A percentile compares a stretch with the other conserved stretches of the same genome.
Conservation (phyloP, 805 yeast genomes). For the Lipomyces chichibuensis region DNA sequence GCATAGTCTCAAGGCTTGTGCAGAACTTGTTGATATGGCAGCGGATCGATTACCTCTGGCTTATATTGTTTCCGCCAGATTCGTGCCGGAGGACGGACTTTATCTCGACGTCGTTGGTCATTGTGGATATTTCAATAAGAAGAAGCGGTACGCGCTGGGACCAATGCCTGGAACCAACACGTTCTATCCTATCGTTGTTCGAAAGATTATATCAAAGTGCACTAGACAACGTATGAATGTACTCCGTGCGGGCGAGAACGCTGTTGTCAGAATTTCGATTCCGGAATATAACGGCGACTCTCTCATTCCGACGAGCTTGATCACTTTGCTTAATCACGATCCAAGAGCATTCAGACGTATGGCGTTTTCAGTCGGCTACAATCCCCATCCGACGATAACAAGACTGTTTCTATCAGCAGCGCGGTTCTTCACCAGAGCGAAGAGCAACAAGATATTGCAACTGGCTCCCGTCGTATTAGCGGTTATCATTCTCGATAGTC, state of each 20-base stretch:
- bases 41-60: conserved; percentile 1
- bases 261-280: conserved; percentile 7
- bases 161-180: conserved; percentile 9
- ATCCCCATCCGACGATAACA: background rate
- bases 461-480: background rate
- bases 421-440: background rate
- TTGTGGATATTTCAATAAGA: conserved; percentile 4
- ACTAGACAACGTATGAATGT: background rate
- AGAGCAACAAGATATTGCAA: background rate
- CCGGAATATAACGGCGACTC: background rate
- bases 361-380: background rate
- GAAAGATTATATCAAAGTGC: conserved; percentile 11
- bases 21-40: background rate
- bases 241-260: conserved; percentile 6
- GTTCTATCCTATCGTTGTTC: conserved; percentile 1
- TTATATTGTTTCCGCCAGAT: conserved; percentile 8
- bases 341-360: background rate
- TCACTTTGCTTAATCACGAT: background rate
- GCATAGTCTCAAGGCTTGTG: background rate
- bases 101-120: conserved; percentile 13
- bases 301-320: background rate
- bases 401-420: background rate
- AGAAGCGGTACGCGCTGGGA: conserved; percentile 7
- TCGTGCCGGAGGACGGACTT: conserved; percentile 9
- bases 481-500: background rate